Evolutionary conservation across 2,329 filamentous ascomycete species (phyloP).

Genomic region (Fusarium nanum): DNA sequence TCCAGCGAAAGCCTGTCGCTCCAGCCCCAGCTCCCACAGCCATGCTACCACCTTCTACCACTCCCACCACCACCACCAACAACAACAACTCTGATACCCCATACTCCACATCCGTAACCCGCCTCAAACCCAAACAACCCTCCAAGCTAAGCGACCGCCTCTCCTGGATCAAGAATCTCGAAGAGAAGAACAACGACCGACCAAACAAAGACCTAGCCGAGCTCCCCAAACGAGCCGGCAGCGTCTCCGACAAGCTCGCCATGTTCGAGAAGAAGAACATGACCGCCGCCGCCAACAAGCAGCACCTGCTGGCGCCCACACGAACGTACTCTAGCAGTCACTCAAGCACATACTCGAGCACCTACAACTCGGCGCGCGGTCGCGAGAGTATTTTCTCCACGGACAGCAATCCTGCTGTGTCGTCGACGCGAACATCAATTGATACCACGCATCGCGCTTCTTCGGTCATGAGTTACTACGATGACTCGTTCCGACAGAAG

Average conservation of each 20-base stretch:
- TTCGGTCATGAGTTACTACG: conserved; percentile 31
- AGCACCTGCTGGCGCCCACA: not conserved
- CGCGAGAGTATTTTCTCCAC: conserved; percentile 25
- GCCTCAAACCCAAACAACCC: conserved; percentile 14
- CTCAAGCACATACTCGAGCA: conserved; percentile 1
- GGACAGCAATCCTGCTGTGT: conserved; percentile 3
- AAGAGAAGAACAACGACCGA: conserved; percentile 10
- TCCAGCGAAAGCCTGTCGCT: not conserved
- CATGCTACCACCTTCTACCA: not conserved
- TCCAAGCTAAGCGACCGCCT: conserved; percentile 17
- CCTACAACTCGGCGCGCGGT: not conserved
- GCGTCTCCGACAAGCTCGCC: conserved; percentile 27
- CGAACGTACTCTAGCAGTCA: conserved; percentile 21
- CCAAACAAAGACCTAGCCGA: conserved; percentile 9
- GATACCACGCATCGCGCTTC: conserved; percentile 13
- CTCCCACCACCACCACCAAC: not conserved
- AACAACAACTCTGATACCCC: not conserved
- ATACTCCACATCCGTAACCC: not conserved
- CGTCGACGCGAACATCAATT: conserved; percentile 18
- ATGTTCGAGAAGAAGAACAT: conserved; percentile 29
- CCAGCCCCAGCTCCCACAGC: not conserved
- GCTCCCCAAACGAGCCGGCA: conserved; percentile 22
- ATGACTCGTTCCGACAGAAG: conserved; percentile 30
- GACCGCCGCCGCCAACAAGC: not conserved
- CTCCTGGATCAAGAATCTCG: conserved; percentile 22